Conservation (phyloP, 2,329 filamentous ascomycete genomes). For the Magnaporthiopsis rhizophila region DNA sequence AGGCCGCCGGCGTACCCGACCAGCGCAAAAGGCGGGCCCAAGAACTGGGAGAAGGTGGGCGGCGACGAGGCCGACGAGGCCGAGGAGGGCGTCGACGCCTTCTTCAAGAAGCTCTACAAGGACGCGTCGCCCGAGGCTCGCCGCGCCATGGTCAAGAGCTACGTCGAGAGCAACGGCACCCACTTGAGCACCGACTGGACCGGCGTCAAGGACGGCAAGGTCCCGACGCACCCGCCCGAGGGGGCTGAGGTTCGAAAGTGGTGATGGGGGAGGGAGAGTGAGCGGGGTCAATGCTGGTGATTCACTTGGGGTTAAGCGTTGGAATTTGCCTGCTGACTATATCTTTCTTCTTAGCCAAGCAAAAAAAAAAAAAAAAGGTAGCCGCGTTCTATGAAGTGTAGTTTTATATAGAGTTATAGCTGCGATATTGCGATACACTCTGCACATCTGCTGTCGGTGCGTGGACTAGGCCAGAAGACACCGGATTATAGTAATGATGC, state of each 20-base stretch:
- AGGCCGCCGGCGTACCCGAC: constrained; percentile 65
- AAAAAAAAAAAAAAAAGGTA: too few species aligned
- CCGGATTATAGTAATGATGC: too few species aligned
- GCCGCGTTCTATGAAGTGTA: too few species aligned
- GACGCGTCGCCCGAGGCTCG: constrained; percentile 69
- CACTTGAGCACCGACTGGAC: constrained; percentile 86
- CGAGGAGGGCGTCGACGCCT: constrained; percentile 60
- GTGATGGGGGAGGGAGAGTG: constrained; percentile 20
- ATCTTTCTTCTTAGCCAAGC: too few species aligned
- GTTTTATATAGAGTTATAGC: too few species aligned
- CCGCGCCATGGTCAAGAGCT: constrained; percentile 97
- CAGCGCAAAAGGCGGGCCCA: constrained; percentile 73
- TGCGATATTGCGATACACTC: too few species aligned
- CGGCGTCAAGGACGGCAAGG: constrained; percentile 64
- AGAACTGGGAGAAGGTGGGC: constrained; percentile 83
- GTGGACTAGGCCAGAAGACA: too few species aligned
- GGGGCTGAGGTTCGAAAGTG: constrained; percentile 73
- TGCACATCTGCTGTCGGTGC: too few species aligned
- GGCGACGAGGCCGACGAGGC: constrained; percentile 44
- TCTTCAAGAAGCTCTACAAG: constrained; percentile 88
- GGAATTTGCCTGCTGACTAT: not conserved
- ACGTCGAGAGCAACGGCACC: constrained; percentile 87
- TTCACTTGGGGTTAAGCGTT: not conserved
- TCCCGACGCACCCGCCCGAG: constrained; percentile 67
- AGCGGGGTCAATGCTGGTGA: not conserved